Conservation (phyloP, 2,329 filamentous ascomycete genomes). For the Apiospora rasikravindrae region DNA sequence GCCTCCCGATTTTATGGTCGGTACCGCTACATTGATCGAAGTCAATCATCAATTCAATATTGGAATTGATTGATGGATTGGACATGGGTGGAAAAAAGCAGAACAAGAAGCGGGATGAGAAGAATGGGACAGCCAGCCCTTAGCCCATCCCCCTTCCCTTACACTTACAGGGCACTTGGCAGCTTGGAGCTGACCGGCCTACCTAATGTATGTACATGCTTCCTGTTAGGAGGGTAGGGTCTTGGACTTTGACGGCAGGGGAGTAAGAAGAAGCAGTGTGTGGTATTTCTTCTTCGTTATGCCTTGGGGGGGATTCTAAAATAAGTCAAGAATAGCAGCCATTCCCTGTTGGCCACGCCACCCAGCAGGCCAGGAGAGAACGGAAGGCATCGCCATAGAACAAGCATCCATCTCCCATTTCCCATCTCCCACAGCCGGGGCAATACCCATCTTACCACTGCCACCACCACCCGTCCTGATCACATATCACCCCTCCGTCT, state of each 20-base stretch:
- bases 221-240: neutral
- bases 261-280: neutral
- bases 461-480: neutral
- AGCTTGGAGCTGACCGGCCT: neutral
- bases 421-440: neutral
- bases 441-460: neutral
- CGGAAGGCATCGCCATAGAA: neutral
- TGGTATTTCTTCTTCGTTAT: neutral
- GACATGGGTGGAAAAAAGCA: neutral
- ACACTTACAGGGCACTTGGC: no score
- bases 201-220: neutral
- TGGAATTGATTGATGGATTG: neutral
- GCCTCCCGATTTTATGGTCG: neutral
- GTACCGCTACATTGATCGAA: neutral
- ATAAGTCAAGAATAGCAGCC: slow-evolving; percentile 5
- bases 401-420: neutral
- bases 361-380: neutral
- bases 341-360: neutral
- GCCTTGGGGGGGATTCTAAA: neutral
- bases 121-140: neutral
- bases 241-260: neutral
- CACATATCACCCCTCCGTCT: slow-evolving; percentile 14
- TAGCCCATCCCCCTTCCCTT: neutral
- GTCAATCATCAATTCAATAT: neutral
- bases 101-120: slow-evolving; percentile 2